These are phyloP conservation scores for Aspergillus transmontanensis DNA, from an alignment of 2,329 filamentous ascomycete species.

Conservation along the genomic window DNA sequence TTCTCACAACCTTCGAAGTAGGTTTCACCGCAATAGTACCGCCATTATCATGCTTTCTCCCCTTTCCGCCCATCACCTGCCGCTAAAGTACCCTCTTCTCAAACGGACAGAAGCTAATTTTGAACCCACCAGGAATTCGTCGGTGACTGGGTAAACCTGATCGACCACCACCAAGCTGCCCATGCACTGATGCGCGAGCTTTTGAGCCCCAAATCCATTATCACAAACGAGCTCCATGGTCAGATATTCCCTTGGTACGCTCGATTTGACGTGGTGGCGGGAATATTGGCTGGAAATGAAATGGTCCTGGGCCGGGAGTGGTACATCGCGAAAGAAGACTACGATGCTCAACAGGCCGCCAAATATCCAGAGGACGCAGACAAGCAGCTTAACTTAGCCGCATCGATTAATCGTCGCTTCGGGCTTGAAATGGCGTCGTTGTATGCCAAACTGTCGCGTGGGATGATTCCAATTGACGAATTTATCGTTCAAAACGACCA, in stretches of 20 bases:
- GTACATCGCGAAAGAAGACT: constrained; percentile 68
- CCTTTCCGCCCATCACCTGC: background rate
- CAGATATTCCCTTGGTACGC: constrained; percentile 86
- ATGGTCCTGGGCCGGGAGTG: constrained; percentile 75
- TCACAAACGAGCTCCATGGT: constrained; percentile 69
- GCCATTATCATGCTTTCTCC: background rate
- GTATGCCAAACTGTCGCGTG: constrained; percentile 68
- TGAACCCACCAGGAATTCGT: constrained; percentile 73
- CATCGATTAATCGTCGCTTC: constrained; percentile 69
- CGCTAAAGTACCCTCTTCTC: background rate
- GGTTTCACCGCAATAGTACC: constrained; percentile 20
- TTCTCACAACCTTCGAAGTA: constrained; percentile 93
- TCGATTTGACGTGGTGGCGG: constrained; percentile 82
- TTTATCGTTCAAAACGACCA: constrained; percentile 65
- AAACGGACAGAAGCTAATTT: constrained; percentile 5
- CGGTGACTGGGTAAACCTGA: constrained; percentile 91
- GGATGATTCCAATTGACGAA: constrained; percentile 64
- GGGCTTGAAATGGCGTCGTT: constrained; percentile 79
- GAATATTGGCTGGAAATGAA: constrained; percentile 77
- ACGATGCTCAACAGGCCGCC: constrained; percentile 61
- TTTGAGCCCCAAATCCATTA: constrained; percentile 74
- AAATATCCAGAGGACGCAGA: constrained; percentile 64
- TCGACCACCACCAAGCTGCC: constrained; percentile 90
- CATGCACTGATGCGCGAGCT: constrained; percentile 76
- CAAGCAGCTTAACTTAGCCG: constrained; percentile 68